Base-by-base conservation (phyloP, 2,329 filamentous ascomycete species). In the Hypoxylon rubiginosum region DNA sequence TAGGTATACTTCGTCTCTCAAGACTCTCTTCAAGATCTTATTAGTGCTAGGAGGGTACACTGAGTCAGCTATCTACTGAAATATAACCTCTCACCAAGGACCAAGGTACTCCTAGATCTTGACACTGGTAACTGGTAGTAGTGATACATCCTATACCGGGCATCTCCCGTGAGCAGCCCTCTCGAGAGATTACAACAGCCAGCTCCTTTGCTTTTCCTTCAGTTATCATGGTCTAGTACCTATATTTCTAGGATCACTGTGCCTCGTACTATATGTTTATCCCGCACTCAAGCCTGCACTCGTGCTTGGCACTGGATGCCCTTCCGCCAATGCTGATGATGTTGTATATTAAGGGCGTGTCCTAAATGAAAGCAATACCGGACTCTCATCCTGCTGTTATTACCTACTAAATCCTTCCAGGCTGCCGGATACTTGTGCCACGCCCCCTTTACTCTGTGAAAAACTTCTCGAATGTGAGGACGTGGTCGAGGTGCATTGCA, bases 341-440 rank as follows among this genome's bases (percentile, higher is more conserved):
- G 34, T 39, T 58, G 3, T 17, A 26, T 64, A 52, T 21, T 41
- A 43, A 24, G 34, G n/a, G 57, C 48, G 30, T 58, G 45, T 59
- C 34, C 26, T 57, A 61, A 64, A 66, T 67, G 59, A 64, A 67
- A 65, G 32, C 59, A 67, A 50, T 65, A 69, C 64, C 60, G 64
- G 30, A 26, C 49, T 19, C 24, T 39, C 8, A 28, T 48, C 45
- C 55, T 54, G 39, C 49, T 57, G 15, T 45, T 58, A 68, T 59
- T 66, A 58, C 61, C 64, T 61, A 68, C 58, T 58, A 32, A 61
- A 66, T 70, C 59, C 67, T 67, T 63, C 67, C 67, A 66, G 62
- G 65, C 62, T 68, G 39, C 66, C 58, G 60, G 64, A 41, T 63
- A 58, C 53, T 61, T 55, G 54, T 60, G 46, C 62, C 46, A 67